Percentiles rank a stretch among this genome's conserved stretches.
Evolutionary conservation across 768 basidiomycete genomes (phyloP).

Genomic region (Xerocomellus dryophilus): DNA sequence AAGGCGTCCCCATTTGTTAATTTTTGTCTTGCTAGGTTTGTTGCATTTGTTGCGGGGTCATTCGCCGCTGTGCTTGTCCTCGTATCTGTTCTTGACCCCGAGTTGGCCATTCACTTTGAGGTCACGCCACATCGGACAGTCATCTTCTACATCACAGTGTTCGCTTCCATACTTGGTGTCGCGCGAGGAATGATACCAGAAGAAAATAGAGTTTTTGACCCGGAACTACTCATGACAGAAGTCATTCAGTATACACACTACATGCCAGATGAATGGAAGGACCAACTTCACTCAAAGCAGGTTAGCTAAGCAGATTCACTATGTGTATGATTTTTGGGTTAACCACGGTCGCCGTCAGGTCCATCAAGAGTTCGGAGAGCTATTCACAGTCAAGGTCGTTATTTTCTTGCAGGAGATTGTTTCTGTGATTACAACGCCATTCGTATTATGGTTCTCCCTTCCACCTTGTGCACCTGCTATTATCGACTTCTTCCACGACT

Average conservation of each 20-base stretch:
- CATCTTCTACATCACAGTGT: slow-evolving; percentile 87
- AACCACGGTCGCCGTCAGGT: slow-evolving; percentile 47
- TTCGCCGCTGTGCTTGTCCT: slow-evolving; percentile 94
- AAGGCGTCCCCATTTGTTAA: not conserved
- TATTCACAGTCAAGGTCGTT: slow-evolving; percentile 90
- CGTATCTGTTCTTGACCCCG: slow-evolving; percentile 89
- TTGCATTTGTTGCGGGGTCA: slow-evolving; percentile 94
- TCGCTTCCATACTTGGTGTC: slow-evolving; percentile 83
- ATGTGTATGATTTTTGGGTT: not conserved
- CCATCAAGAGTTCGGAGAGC: slow-evolving; percentile 84
- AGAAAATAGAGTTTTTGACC: slow-evolving; percentile 90
- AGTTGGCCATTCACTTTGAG: slow-evolving; percentile 90
- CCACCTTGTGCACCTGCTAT: slow-evolving; percentile 87
- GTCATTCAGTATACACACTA: slow-evolving; percentile 95
- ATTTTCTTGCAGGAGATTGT: slow-evolving; percentile 86
- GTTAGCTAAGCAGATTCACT: slow-evolving; percentile 35
- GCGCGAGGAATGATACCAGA: slow-evolving; percentile 95
- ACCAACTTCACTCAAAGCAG: slow-evolving; percentile 82
- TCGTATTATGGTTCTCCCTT: slow-evolving; percentile 90
- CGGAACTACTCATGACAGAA: slow-evolving; percentile 87
- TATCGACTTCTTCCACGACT: slow-evolving; percentile 98
- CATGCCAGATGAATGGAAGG: slow-evolving; percentile 92
- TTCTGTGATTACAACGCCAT: slow-evolving; percentile 91
- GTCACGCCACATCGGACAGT: slow-evolving; percentile 91
- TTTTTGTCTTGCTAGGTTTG: slow-evolving; percentile 57